A percentile compares a stretch with the other conserved stretches of the same genome.
phyloP scores from a whole-genome alignment of 192 early-diverging fungal species.

The Geranomyces michiganensis region DNA sequence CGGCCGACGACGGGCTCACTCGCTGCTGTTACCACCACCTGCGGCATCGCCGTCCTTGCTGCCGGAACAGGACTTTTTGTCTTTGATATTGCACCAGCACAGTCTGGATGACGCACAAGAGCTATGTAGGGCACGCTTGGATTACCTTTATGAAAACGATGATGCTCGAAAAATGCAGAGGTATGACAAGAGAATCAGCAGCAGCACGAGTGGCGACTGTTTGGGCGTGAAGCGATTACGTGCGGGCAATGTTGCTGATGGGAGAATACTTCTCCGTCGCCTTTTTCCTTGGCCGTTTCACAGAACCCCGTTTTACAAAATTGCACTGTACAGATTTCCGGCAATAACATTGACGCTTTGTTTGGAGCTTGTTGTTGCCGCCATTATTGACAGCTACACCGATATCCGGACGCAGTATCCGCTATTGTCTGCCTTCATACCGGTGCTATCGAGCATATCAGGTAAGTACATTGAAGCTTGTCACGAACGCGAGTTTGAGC shows the following conservation, averaged over 20 bases:
- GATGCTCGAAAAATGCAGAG: slow-evolving; percentile 45
- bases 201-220: too few species aligned
- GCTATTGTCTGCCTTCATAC: slow-evolving; percentile 43
- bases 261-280: too few species aligned
- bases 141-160: slow-evolving; percentile 32
- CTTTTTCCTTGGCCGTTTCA: neutral
- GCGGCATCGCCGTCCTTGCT: slow-evolving; percentile 10
- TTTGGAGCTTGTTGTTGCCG: slow-evolving; percentile 43
- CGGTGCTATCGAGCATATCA: slow-evolving; percentile 48
- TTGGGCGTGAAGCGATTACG: too few species aligned
- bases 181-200: neutral
- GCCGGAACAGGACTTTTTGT: slow-evolving; percentile 41
- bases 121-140: slow-evolving; percentile 22
- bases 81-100: slow-evolving; percentile 31
- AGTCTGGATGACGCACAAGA: slow-evolving; percentile 37
- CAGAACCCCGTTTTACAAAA: slow-evolving; percentile 46
- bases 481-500: too few species aligned
- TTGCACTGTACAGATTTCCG: slow-evolving; percentile 43
- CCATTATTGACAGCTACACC: slow-evolving; percentile 33
- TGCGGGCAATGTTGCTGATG: neutral
- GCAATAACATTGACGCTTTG: slow-evolving; percentile 43
- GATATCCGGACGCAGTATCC: slow-evolving; percentile 30
- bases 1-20: neutral
- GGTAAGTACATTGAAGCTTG: slow-evolving; percentile 21
- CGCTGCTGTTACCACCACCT: slow-evolving; percentile 1